Conservation (phyloP, 441 rosid genomes). For the Daphne laureola region DNA sequence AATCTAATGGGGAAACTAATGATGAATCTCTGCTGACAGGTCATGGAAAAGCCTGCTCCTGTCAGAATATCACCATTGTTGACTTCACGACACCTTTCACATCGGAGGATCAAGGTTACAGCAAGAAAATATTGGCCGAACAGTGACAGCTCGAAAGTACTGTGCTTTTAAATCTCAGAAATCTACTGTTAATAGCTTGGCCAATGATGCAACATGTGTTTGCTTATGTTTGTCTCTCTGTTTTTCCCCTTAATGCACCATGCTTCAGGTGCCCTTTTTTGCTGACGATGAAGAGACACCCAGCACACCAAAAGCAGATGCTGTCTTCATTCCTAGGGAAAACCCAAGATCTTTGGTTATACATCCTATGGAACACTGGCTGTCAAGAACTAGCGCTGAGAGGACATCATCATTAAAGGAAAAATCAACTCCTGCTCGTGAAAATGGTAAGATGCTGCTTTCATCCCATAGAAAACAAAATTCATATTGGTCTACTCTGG, state of each 20-base stretch:
- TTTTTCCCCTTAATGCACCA: slow-evolving; percentile 13
- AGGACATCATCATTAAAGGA: slow-evolving; percentile 42
- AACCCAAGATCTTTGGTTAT: slow-evolving; percentile 87
- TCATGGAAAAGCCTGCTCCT: slow-evolving; percentile 76
- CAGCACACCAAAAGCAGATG: slow-evolving; percentile 88
- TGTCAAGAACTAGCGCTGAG: slow-evolving; percentile 40
- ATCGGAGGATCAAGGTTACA: slow-evolving; percentile 70
- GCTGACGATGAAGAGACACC: slow-evolving; percentile 79
- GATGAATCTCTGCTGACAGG: slow-evolving; percentile 30
- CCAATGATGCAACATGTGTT: slow-evolving; percentile 11
- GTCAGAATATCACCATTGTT: slow-evolving; percentile 72
- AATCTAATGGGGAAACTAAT: neutral
- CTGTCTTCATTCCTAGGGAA: slow-evolving; percentile 83
- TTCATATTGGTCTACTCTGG: no score
- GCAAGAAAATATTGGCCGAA: slow-evolving; percentile 77
- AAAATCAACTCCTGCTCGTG: slow-evolving; percentile 30
- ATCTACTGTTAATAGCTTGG: neutral
- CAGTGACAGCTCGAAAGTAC: slow-evolving; percentile 62
- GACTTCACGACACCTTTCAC: slow-evolving; percentile 80
- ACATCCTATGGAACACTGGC: slow-evolving; percentile 58
- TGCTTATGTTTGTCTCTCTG: slow-evolving; percentile 1
- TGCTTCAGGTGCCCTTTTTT: slow-evolving; percentile 82
- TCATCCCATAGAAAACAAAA: no score
- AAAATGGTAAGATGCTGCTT: slow-evolving; percentile 41
- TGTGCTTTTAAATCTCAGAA: neutral